These are phyloP conservation scores for Flaveria brownii DNA, from an alignment of 129 eudicot species.

Conservation along the genomic window DNA sequence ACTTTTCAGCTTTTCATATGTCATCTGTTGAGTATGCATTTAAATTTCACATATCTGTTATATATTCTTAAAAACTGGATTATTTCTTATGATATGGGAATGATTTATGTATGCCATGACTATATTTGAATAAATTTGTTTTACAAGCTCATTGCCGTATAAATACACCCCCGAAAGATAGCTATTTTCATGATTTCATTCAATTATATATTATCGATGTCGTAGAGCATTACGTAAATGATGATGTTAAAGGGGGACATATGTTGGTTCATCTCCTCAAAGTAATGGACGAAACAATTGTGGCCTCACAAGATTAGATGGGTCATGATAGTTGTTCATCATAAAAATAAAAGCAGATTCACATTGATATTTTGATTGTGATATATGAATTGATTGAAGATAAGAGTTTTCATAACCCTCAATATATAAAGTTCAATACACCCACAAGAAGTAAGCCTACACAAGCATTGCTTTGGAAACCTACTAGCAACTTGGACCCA, in stretches of 20 bases:
- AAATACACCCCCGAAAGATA: too few relatives aligned
- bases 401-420: constrained; percentile 37
- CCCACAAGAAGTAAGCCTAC: constrained; percentile 42
- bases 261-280: constrained; percentile 55
- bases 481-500: constrained; percentile 37
- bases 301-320: constrained; percentile 45
- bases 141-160: too few relatives aligned
- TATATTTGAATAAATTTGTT: not conserved
- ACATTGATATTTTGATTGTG: constrained; percentile 33
- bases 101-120: not conserved
- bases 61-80: not conserved
- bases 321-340: constrained; percentile 56
- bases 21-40: not conserved
- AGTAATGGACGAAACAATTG: constrained; percentile 54
- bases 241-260: constrained; percentile 40
- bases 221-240: constrained; percentile 9
- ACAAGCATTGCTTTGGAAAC: constrained; percentile 39
- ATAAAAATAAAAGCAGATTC: constrained; percentile 37
- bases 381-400: constrained; percentile 40
- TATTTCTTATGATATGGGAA: not conserved
- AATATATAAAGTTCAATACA: constrained; percentile 33
- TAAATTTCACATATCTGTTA: not conserved
- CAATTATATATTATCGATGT: not conserved
- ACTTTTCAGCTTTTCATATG: too few relatives aligned
- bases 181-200: not conserved